phyloP scores from a whole-genome alignment of 768 basidiomycete genomes.

The Suillus variegatus region DNA sequence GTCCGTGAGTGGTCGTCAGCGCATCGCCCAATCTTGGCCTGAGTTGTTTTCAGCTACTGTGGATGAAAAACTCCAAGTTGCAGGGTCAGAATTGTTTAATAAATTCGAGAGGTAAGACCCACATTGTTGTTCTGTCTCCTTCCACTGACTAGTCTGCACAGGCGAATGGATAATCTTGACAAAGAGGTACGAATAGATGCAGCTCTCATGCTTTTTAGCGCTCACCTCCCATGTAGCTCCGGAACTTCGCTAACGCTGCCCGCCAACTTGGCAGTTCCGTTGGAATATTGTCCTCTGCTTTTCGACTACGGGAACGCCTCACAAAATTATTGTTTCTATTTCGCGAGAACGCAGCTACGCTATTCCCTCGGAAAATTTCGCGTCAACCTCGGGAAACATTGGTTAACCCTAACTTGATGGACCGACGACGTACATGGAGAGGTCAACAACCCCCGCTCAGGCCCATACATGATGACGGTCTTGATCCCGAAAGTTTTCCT shows the following conservation, averaged over 20 bases:
- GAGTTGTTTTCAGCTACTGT: constrained; percentile 38
- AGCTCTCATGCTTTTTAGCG: constrained; percentile 5
- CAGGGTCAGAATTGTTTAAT: constrained; percentile 50
- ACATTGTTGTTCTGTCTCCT: constrained; percentile 5
- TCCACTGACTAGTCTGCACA: constrained; percentile 20
- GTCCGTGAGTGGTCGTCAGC: constrained; percentile 38
- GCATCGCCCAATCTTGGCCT: constrained; percentile 6
- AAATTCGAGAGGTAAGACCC: constrained; percentile 46
- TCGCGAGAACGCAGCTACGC: constrained; percentile 55
- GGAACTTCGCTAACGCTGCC: constrained; percentile 56
- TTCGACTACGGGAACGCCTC: constrained; percentile 51
- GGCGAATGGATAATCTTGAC: constrained; percentile 49
- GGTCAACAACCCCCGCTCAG: constrained; percentile 36
- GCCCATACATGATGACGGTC: constrained; percentile 40
- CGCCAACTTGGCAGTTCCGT: constrained; percentile 58
- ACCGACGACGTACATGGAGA: constrained; percentile 33
- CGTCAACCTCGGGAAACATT: constrained; percentile 40
- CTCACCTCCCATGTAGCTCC: constrained; percentile 37
- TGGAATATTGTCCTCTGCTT: constrained; percentile 56
- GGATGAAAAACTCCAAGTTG: constrained; percentile 51
- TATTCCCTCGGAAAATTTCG: constrained; percentile 51
- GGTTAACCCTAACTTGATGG: constrained; percentile 38
- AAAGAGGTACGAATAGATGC: constrained; percentile 38
- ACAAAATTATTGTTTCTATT: constrained; percentile 52
- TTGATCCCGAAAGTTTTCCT: constrained; percentile 53